phyloP scores from a whole-genome alignment of 2,329 filamentous ascomycete genomes.

The Penicillium sp. region DNA sequence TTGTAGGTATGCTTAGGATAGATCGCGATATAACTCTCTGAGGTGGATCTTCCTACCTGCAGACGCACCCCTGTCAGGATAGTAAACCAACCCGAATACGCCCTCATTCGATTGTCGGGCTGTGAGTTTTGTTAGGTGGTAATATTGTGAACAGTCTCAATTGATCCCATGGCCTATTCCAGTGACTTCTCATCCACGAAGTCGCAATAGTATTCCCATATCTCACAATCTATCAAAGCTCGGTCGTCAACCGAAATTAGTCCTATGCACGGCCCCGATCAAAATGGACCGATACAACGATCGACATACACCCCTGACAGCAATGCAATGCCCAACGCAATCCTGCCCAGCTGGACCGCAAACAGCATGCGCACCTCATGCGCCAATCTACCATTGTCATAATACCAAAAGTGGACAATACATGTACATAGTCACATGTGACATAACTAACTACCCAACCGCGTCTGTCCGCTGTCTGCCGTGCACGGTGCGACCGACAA shows the following conservation, averaged over 20 bases:
- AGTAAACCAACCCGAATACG: background rate
- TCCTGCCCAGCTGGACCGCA: constrained; percentile 1
- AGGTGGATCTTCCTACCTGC: background rate
- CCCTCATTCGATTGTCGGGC: too few species aligned
- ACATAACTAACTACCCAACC: too few species aligned
- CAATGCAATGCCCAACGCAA: constrained; percentile 5
- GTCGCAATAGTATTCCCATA: too few species aligned
- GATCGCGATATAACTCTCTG: background rate
- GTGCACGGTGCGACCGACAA: background rate
- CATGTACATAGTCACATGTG: background rate
- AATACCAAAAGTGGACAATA: background rate
- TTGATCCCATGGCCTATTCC: background rate
- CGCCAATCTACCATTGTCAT: too few species aligned
- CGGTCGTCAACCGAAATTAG: constrained; percentile 1
- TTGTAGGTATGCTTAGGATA: background rate
- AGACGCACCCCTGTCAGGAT: background rate
- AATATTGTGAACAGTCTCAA: background rate
- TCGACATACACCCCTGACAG: background rate
- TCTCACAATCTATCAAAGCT: background rate
- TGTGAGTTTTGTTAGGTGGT: too few species aligned
- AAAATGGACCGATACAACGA: background rate
- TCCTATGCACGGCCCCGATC: background rate
- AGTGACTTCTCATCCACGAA: background rate
- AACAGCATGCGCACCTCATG: background rate
- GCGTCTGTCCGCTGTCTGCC: too few species aligned